Evolutionary conservation across 2,329 filamentous ascomycete genomes (phyloP).

Genomic region (Diplodia scrobiculata): DNA sequence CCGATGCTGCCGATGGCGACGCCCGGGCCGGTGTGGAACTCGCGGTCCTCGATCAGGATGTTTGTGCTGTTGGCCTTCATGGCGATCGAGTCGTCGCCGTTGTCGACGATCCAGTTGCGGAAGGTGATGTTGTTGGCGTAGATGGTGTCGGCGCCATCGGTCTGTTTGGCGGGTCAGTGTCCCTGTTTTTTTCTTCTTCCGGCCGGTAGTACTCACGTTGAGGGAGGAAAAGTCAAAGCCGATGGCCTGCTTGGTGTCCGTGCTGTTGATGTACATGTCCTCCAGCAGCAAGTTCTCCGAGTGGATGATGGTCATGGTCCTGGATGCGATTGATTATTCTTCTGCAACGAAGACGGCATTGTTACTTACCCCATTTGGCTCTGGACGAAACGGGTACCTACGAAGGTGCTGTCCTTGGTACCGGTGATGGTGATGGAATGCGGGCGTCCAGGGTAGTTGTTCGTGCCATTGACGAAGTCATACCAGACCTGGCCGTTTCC

Average conservation of each 20-base stretch:
- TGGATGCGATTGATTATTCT: background rate
- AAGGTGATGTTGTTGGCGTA: constrained; percentile 68
- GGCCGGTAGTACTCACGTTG: constrained; percentile 48
- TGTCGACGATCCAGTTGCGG: constrained; percentile 60
- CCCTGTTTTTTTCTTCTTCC: constrained; percentile 42
- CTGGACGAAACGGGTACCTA: constrained; percentile 56
- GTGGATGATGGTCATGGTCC: constrained; percentile 56
- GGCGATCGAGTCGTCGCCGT: constrained; percentile 67
- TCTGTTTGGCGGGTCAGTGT: constrained; percentile 63
- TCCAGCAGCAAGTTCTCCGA: constrained; percentile 52
- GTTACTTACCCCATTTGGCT: constrained; percentile 59
- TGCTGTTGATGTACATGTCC: constrained; percentile 63
- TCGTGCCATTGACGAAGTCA: constrained; percentile 46
- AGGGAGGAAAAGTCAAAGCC: constrained; percentile 23
- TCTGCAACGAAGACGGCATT: background rate
- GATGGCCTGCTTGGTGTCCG: constrained; percentile 50
- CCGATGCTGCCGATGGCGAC: constrained; percentile 61
- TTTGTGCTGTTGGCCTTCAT: constrained; percentile 63
- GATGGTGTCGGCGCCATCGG: constrained; percentile 61
- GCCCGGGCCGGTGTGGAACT: constrained; percentile 55
- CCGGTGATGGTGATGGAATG: constrained; percentile 61
- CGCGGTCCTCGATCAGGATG: constrained; percentile 58
- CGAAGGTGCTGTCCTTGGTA: constrained; percentile 53
- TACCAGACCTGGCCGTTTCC: constrained; percentile 69
- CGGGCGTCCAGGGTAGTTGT: constrained; percentile 13